Evolutionary conservation across 164 flowering plant genomes (phyloP).

Genomic region (Magnolia sinica): DNA sequence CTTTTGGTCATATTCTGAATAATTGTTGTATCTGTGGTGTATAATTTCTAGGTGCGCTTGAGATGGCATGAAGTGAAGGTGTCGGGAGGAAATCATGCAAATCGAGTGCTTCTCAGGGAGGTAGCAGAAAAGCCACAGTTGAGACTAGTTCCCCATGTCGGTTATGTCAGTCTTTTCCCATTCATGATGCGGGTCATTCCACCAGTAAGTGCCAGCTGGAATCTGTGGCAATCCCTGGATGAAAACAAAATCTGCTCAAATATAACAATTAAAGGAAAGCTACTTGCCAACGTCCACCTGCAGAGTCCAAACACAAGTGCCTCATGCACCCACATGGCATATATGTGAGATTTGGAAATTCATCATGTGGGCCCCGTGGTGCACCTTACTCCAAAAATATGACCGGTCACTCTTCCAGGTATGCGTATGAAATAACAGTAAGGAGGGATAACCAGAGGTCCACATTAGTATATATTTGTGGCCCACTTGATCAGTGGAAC

Average conservation of each 20-base stretch:
- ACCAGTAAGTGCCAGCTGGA: conserved; percentile 51
- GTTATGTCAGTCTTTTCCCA: conserved; percentile 96
- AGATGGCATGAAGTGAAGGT: conserved; percentile 51
- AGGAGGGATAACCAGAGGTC: too few relatives aligned
- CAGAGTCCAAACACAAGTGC: background rate
- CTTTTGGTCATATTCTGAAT: too few relatives aligned
- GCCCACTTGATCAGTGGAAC: too few relatives aligned
- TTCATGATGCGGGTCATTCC: conserved; percentile 79
- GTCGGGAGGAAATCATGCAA: conserved; percentile 32
- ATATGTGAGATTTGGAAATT: background rate
- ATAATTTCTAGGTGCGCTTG: conserved; percentile 61
- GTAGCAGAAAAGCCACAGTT: conserved; percentile 59
- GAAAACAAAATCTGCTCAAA: background rate
- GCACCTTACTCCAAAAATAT: too few relatives aligned
- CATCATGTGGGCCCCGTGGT: too few relatives aligned
- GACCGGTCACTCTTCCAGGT: too few relatives aligned
- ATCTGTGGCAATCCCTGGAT: background rate
- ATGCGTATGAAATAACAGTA: too few relatives aligned
- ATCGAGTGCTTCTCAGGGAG: conserved; percentile 68
- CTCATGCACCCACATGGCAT: background rate
- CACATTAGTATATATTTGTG: too few relatives aligned
- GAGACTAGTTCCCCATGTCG: conserved; percentile 87
- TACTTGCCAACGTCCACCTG: background rate
- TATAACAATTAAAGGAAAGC: background rate
- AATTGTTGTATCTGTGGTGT: background rate